A percentile compares a stretch with the other conserved stretches of the same genome.
phyloP scores from a whole-genome alignment of 2,329 filamentous ascomycete genomes.

The Aspergillus flavus region DNA sequence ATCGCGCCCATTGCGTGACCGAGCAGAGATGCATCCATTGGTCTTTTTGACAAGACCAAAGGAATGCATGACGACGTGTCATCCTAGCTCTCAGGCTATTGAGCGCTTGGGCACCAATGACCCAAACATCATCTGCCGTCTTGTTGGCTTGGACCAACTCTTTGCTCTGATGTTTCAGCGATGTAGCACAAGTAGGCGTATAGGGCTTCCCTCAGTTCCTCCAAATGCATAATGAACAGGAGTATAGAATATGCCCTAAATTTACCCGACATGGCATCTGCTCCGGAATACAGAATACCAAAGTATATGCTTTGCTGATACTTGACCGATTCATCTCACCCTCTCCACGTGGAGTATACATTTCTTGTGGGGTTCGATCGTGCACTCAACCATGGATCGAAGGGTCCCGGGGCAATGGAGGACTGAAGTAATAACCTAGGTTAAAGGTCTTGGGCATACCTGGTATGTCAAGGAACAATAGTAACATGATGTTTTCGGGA shows the following conservation, averaged over 20 bases:
- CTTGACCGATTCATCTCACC: too few relatives aligned
- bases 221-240: not conserved
- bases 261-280: not conserved
- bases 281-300: too few relatives aligned
- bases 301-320: too few relatives aligned
- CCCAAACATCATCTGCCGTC: not conserved
- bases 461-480: too few relatives aligned
- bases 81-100: not conserved
- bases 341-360: not conserved
- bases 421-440: not conserved
- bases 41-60: not conserved
- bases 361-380: not conserved
- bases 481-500: not conserved
- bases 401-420: not conserved
- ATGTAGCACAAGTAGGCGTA: not conserved
- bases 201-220: not conserved
- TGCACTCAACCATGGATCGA: not conserved
- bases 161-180: not conserved
- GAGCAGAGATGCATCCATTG: not conserved
- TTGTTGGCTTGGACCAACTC: not conserved
- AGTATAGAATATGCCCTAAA: not conserved
- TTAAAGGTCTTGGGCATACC: not conserved
- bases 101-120: not conserved
- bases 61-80: not conserved
- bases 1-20: not conserved